These are phyloP conservation scores for Xylaria sp. DNA, from an alignment of 2,329 filamentous ascomycete species.

Conservation along the genomic window DNA sequence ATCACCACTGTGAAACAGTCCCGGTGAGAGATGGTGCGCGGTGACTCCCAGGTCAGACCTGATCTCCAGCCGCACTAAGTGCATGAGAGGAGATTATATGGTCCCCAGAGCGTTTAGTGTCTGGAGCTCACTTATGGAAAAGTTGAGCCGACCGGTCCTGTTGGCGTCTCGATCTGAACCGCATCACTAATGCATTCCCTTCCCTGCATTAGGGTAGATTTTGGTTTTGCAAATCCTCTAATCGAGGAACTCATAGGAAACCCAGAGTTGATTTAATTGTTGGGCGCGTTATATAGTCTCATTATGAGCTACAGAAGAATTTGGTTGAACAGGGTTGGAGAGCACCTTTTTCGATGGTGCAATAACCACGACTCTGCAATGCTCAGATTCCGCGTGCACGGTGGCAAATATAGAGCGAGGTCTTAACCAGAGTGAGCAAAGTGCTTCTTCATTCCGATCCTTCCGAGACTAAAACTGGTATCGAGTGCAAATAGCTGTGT, in stretches of 20 bases:
- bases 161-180: neutral
- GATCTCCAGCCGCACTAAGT: too few species aligned
- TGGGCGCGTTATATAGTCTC: neutral
- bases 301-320: neutral
- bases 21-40: too few species aligned
- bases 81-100: neutral
- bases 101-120: too few species aligned
- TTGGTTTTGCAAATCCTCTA: neutral
- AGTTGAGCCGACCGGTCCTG: neutral
- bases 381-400: slow-evolving; percentile 11
- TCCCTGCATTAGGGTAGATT: too few species aligned
- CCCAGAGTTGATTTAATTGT: neutral
- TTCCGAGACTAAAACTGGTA: neutral
- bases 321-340: neutral
- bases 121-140: too few species aligned
- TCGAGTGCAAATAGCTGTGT: slow-evolving; percentile 5
- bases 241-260: neutral
- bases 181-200: neutral
- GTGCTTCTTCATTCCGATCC: neutral
- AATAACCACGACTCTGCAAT: neutral
- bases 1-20: too few species aligned
- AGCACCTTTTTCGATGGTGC: neutral
- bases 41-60: too few species aligned
- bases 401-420: neutral
- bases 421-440: neutral